Conservation (phyloP, 495 filamentous ascomycete genomes). For the Penicillium manginii region DNA sequence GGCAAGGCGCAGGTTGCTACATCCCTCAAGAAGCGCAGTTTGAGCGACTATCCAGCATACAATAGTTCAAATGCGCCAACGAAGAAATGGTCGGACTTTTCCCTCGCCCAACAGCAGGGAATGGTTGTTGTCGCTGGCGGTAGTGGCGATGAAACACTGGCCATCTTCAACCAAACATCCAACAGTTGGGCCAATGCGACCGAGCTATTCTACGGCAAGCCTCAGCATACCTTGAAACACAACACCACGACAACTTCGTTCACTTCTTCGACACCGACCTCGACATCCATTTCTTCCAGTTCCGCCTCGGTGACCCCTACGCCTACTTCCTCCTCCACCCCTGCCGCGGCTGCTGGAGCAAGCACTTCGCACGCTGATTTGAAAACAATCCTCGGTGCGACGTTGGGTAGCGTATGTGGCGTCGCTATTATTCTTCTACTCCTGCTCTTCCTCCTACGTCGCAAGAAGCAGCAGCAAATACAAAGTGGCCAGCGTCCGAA, state of each 20-base stretch:
- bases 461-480: constrained; percentile 58
- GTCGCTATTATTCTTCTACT: constrained; percentile 68
- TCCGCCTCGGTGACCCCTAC: constrained; percentile 36
- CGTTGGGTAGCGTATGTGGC: constrained; percentile 77
- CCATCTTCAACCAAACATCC: constrained; percentile 77
- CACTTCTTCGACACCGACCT: constrained; percentile 38
- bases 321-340: constrained; percentile 36
- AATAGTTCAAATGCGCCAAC: constrained; percentile 72
- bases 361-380: constrained; percentile 49
- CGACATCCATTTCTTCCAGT: constrained; percentile 46
- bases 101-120: constrained; percentile 59
- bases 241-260: constrained; percentile 39
- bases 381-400: constrained; percentile 68
- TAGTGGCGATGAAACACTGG: constrained; percentile 58
- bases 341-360: constrained; percentile 34
- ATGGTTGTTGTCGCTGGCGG: constrained; percentile 81
- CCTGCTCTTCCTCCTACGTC: constrained; percentile 69
- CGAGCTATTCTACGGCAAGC: constrained; percentile 58
- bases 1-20: constrained; percentile 40
- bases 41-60: constrained; percentile 75
- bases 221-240: constrained; percentile 44
- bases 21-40: constrained; percentile 42
- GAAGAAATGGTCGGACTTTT: constrained; percentile 61
- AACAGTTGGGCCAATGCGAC: constrained; percentile 85
- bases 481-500: constrained; percentile 56